Conservation (phyloP, 805 yeast species). For the Debaryomyces prosopidis region DNA sequence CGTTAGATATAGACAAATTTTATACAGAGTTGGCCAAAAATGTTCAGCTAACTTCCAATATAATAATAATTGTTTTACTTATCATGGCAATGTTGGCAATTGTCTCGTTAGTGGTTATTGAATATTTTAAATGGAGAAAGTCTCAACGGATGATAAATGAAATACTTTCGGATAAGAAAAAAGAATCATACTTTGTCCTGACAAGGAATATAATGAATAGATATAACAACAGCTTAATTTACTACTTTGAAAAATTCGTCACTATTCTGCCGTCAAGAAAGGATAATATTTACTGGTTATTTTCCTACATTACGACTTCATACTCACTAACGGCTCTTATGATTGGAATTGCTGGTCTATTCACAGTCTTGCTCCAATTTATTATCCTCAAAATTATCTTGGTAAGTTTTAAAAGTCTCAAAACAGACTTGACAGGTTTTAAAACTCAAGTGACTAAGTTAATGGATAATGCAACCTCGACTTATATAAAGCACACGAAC, state of each 20-base stretch:
- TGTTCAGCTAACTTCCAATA: conserved; percentile 35
- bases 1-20: conserved; percentile 38
- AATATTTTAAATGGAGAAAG: conserved; percentile 49
- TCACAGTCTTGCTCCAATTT: conserved; percentile 55
- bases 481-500: conserved; percentile 46
- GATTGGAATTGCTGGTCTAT: conserved; percentile 58
- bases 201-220: conserved; percentile 12
- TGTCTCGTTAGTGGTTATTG: conserved; percentile 45
- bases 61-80: conserved; percentile 33
- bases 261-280: conserved; percentile 5
- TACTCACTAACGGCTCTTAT: conserved; percentile 51
- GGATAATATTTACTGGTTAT: conserved; percentile 36
- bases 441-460: not conserved
- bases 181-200: conserved; percentile 8
- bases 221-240: conserved; percentile 13
- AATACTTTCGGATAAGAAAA: conserved; percentile 6
- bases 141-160: conserved; percentile 30
- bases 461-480: conserved; percentile 1
- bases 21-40: conserved; percentile 28
- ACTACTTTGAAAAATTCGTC: conserved; percentile 10
- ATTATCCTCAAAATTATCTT: conserved; percentile 38
- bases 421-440: not conserved
- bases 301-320: conserved; percentile 53
- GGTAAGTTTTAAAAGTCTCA: conserved; percentile 9
- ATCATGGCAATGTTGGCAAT: conserved; percentile 40